These are phyloP conservation scores for Lactifluus subvellereus DNA, from an alignment of 768 basidiomycete genomes.

Conservation along the genomic window DNA sequence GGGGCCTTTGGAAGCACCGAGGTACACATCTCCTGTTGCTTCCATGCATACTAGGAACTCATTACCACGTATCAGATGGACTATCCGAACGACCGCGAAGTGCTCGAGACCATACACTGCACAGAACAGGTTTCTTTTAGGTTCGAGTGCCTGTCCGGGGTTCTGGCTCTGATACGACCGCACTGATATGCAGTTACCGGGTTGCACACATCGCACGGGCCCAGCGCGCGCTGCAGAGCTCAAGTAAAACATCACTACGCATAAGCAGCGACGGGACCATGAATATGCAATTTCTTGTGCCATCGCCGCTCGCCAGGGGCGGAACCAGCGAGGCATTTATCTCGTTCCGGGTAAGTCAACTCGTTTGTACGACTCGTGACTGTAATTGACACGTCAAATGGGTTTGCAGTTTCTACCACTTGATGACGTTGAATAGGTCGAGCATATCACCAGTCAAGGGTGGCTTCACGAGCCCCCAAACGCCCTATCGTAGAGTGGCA, in stretches of 20 bases:
- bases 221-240: slow-evolving; percentile 69
- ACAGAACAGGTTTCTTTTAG: slow-evolving; percentile 58
- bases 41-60: neutral
- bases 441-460: neutral
- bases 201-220: slow-evolving; percentile 71
- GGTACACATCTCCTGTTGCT: slow-evolving; percentile 36
- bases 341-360: slow-evolving; percentile 71
- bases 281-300: slow-evolving; percentile 88
- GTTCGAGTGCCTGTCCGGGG: slow-evolving; percentile 36
- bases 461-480: neutral
- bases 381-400: neutral
- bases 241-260: slow-evolving; percentile 82
- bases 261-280: slow-evolving; percentile 80
- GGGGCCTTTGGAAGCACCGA: slow-evolving; percentile 85
- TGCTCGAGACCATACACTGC: slow-evolving; percentile 89
- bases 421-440: slow-evolving; percentile 13
- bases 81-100: slow-evolving; percentile 88
- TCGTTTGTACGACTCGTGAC: neutral
- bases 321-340: slow-evolving; percentile 63
- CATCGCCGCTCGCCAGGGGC: slow-evolving; percentile 36
- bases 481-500: neutral
- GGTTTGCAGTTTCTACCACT: slow-evolving; percentile 16
- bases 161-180: neutral
- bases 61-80: slow-evolving; percentile 61
- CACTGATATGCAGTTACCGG: slow-evolving; percentile 56